Conservation (phyloP, 441 rosid species). For the Rhodomyrtus psidioides region DNA sequence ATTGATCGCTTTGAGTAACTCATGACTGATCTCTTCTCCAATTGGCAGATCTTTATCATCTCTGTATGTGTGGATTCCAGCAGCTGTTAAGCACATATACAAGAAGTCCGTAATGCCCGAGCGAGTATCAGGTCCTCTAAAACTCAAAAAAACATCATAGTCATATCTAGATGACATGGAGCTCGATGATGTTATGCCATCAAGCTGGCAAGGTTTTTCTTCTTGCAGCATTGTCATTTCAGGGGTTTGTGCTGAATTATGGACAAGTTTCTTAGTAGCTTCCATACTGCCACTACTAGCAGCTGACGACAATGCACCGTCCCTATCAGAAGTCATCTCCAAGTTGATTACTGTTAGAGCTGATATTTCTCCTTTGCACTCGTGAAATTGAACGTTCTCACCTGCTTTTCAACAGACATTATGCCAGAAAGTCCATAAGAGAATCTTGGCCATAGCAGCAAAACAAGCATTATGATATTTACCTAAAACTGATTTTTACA, state of each 20-base stretch:
- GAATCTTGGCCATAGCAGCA: not conserved
- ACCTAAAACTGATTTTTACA: not conserved
- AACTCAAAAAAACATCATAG: no score
- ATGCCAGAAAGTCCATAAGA: not conserved
- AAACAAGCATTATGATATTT: not conserved
- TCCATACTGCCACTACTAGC: not conserved
- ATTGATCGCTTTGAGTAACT: no score
- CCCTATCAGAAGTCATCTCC: not conserved
- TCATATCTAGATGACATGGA: no score
- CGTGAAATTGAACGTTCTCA: not conserved
- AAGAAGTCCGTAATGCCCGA: no score
- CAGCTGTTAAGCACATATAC: no score
- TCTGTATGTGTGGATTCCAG: no score
- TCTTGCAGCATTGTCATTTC: no score
- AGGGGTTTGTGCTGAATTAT: not conserved
- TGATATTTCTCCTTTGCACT: not conserved
- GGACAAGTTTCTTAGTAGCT: not conserved
- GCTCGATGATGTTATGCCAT: not conserved
- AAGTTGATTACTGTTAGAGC: not conserved
- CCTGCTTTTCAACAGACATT: no score
- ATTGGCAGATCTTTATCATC: no score
- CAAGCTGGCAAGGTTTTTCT: not conserved
- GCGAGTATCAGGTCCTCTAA: no score
- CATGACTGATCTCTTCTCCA: no score
- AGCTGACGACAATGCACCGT: not conserved